phyloP scores from a whole-genome alignment of 1,139 yeast genomes.

The Zygoascus hellenicus region DNA sequence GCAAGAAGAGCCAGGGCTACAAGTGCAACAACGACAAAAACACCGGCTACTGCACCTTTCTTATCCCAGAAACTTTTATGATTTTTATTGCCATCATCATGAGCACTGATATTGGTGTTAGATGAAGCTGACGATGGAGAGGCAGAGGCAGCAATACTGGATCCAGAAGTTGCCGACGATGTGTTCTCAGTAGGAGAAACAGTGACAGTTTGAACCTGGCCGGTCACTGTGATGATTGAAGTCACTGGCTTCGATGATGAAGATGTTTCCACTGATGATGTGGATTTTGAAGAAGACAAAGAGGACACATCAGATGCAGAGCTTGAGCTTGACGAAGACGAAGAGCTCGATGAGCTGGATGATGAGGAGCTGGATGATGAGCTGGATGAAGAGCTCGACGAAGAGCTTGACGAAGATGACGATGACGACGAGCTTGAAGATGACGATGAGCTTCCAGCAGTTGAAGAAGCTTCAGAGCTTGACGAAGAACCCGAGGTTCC shows the following conservation, averaged over 20 bases:
- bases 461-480: slow-evolving; percentile 18
- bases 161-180: slow-evolving; percentile 1
- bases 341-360: slow-evolving; percentile 15
- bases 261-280: not conserved
- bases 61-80: slow-evolving; percentile 42
- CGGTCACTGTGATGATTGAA: slow-evolving; percentile 24
- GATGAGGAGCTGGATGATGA: slow-evolving; percentile 17
- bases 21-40: slow-evolving; percentile 63
- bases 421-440: slow-evolving; percentile 16
- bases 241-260: slow-evolving; percentile 6
- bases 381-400: slow-evolving; percentile 16
- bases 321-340: slow-evolving; percentile 9
- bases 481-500: slow-evolving; percentile 28
- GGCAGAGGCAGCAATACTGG: slow-evolving; percentile 11
- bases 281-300: slow-evolving; percentile 8
- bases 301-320: slow-evolving; percentile 12
- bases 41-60: slow-evolving; percentile 67
- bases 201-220: slow-evolving; percentile 19
- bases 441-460: slow-evolving; percentile 17
- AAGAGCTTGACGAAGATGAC: slow-evolving; percentile 24
- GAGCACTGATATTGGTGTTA: not conserved
- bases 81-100: slow-evolving; percentile 8
- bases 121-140: slow-evolving; percentile 12
- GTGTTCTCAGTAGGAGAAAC: slow-evolving; percentile 11
- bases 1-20: slow-evolving; percentile 42